phyloP scores from a whole-genome alignment of 2,329 filamentous ascomycete species.

The Cladosporium sp. region DNA sequence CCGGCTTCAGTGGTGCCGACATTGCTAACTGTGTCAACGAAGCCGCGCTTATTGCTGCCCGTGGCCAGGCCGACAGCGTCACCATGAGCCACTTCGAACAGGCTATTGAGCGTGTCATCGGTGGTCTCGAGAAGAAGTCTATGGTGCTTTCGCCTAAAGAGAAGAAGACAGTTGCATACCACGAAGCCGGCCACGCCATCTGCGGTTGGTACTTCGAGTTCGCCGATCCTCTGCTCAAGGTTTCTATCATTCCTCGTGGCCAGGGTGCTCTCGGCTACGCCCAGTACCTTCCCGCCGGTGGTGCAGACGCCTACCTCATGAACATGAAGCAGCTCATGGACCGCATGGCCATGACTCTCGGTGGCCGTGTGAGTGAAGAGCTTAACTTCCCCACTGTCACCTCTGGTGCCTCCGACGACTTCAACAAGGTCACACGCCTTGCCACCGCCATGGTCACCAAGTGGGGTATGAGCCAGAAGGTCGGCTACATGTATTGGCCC shows the following conservation, averaged over 20 bases:
- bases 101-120: constrained; percentile 94
- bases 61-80: constrained; percentile 74
- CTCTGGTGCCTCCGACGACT: constrained; percentile 90
- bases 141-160: constrained; percentile 88
- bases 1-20: constrained; percentile 94
- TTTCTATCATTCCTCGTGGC: constrained; percentile 95
- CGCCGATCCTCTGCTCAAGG: constrained; percentile 95
- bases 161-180: constrained; percentile 94
- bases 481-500: constrained; percentile 88
- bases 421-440: constrained; percentile 96
- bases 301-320: constrained; percentile 93
- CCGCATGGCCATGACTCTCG: constrained; percentile 98
- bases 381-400: constrained; percentile 96
- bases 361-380: constrained; percentile 91
- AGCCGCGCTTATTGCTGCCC: constrained; percentile 88
- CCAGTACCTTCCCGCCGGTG: constrained; percentile 87
- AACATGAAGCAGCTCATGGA: constrained; percentile 95
- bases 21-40: constrained; percentile 99
- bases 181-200: constrained; percentile 96
- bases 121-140: constrained; percentile 95
- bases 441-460: constrained; percentile 98
- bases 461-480: constrained; percentile 95
- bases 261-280: constrained; percentile 92
- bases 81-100: constrained; percentile 91
- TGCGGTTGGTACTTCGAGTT: constrained; percentile 97